Conservation (phyloP, 148 eudicot species). For the Persicaria maculosa region DNA sequence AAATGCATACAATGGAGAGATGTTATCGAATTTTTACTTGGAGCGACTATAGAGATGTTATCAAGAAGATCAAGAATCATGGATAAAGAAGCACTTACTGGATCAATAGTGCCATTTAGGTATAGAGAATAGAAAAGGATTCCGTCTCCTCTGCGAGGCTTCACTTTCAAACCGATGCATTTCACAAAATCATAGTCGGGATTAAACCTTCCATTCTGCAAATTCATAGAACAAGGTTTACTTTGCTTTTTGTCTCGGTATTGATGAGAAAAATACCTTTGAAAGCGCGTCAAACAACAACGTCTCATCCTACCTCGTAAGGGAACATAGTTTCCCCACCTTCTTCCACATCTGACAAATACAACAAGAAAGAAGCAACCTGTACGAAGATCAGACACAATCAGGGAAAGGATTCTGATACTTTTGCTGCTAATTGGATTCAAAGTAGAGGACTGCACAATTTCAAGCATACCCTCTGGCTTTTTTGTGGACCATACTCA, state of each 20-base stretch:
- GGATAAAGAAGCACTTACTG: slow-evolving; percentile 40
- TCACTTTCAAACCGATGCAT: slow-evolving; percentile 77
- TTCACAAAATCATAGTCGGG: slow-evolving; percentile 53
- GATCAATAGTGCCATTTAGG: slow-evolving; percentile 80
- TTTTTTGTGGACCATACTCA: slow-evolving; percentile 89
- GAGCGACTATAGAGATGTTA: neutral
- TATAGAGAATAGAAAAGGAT: slow-evolving; percentile 71
- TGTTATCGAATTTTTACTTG: neutral
- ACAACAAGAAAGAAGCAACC: slow-evolving; percentile 83
- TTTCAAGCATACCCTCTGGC: slow-evolving; percentile 66
- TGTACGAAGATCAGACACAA: slow-evolving; percentile 24
- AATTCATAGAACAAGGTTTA: slow-evolving; percentile 7
- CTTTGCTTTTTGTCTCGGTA: neutral
- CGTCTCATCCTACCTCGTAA: slow-evolving; percentile 46
- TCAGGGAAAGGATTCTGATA: neutral
- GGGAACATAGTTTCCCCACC: slow-evolving; percentile 98
- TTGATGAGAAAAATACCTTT: neutral
- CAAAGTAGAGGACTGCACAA: neutral
- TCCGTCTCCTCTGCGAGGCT: slow-evolving; percentile 80
- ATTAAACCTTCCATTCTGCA: slow-evolving; percentile 60
- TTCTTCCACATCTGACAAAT: slow-evolving; percentile 85
- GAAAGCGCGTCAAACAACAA: neutral
- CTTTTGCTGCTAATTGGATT: neutral
- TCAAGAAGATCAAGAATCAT: neutral
- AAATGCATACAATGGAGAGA: neutral